Evolutionary conservation across 148 eudicot species (phyloP).

Genomic region (Pharnaceum exiguum): DNA sequence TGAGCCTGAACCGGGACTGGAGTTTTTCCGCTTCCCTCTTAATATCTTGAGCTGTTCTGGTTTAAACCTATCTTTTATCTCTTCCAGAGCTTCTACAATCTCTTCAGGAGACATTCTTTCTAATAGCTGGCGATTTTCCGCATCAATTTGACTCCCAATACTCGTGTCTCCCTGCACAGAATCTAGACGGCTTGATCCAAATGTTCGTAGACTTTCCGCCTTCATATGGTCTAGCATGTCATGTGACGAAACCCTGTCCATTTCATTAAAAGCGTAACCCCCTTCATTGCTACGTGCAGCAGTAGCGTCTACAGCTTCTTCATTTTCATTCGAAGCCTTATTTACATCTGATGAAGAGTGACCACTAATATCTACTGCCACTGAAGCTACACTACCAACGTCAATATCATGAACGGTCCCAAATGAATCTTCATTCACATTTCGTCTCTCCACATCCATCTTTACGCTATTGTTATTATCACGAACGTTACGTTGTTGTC

Average conservation of each 20-base stretch:
- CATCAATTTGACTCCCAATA: slow-evolving; percentile 76
- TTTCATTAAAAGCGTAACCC: slow-evolving; percentile 9
- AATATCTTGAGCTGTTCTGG: slow-evolving; percentile 53
- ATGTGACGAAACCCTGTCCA: slow-evolving; percentile 3
- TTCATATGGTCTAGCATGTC: slow-evolving; percentile 12
- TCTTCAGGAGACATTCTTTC: slow-evolving; percentile 75
- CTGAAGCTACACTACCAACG: slow-evolving; percentile 10
- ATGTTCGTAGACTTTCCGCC: slow-evolving; percentile 5
- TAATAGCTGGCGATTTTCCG: slow-evolving; percentile 68
- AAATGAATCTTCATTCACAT: slow-evolving; percentile 16
- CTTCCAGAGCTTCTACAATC: slow-evolving; percentile 85
- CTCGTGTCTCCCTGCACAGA: slow-evolving; percentile 26
- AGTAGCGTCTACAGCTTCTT: not conserved
- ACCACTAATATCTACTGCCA: not conserved
- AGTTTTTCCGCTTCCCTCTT: slow-evolving; percentile 29
- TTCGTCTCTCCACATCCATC: slow-evolving; percentile 9
- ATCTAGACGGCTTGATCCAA: slow-evolving; percentile 7
- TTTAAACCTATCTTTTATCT: slow-evolving; percentile 55
- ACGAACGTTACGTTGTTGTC: slow-evolving; percentile 16
- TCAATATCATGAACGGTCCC: slow-evolving; percentile 12
- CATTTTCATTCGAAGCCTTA: not conserved
- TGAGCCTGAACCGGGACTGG: slow-evolving; percentile 25
- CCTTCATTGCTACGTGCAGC: not conserved
- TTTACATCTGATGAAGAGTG: not conserved
- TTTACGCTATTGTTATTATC: not conserved